Evolutionary conservation across 108 stramenopile genomes (phyloP).

Genomic region (Seminavis robusta): DNA sequence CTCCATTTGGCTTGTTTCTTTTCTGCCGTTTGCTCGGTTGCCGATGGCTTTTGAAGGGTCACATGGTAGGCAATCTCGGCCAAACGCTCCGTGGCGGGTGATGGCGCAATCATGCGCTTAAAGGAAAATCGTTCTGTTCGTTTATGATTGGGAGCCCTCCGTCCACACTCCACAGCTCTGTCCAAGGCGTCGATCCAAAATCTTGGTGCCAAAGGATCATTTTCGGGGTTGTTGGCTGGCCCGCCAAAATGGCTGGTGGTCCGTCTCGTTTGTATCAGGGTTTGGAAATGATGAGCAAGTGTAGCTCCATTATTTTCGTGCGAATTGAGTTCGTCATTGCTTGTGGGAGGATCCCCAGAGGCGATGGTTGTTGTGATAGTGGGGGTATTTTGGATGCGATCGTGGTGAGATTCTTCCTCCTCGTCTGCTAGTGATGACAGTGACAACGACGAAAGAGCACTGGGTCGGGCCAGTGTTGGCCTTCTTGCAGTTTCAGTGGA

Average conservation of each 20-base stretch:
- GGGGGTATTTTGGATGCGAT: too few species aligned
- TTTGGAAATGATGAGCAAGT: conserved; percentile 9
- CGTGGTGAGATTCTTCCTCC: too few species aligned
- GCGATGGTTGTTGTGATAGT: too few species aligned
- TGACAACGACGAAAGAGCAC: too few species aligned
- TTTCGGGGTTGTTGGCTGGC: conserved; percentile 1
- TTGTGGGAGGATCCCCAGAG: too few species aligned
- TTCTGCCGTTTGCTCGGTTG: conserved; percentile 26
- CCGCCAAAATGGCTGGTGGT: neutral
- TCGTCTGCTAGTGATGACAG: too few species aligned
- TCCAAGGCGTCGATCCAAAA: conserved; percentile 42
- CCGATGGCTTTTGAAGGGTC: conserved; percentile 19
- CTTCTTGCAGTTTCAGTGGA: too few species aligned
- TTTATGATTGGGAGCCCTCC: conserved; percentile 65
- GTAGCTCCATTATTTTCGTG: too few species aligned
- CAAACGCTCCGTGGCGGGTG: conserved; percentile 31
- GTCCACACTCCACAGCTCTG: conserved; percentile 58
- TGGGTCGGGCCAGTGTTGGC: too few species aligned
- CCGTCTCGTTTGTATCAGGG: neutral
- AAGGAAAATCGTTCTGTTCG: conserved; percentile 66
- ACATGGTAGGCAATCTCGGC: conserved; percentile 65
- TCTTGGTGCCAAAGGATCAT: neutral
- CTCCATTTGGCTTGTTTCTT: conserved; percentile 66
- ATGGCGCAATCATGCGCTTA: conserved; percentile 47
- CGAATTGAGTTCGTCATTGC: too few species aligned